Evolutionary conservation across 257 asterid species (phyloP).

Genomic region (Solanum corneliomulleri): DNA sequence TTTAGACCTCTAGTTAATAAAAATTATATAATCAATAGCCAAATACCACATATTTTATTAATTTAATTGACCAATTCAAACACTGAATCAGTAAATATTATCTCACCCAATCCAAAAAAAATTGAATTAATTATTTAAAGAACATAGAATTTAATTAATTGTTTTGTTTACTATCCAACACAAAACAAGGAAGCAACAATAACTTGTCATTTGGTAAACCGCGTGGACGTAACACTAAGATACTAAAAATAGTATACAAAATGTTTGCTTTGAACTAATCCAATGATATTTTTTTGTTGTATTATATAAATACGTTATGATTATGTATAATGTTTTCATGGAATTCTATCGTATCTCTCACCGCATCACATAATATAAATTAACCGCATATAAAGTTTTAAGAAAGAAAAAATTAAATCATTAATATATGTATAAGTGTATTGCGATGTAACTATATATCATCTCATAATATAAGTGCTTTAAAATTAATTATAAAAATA

Average conservation of each 20-base stretch:
- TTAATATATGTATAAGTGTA: background rate
- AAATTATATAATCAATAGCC: background rate
- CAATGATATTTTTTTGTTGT: background rate
- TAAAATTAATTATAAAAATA: too few relatives aligned
- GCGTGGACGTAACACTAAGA: background rate
- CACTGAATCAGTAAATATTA: background rate
- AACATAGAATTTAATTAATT: background rate
- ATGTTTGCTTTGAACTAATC: background rate
- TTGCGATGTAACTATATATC: too few relatives aligned
- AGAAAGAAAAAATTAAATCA: too few relatives aligned
- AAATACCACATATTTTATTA: background rate
- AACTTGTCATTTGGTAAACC: background rate
- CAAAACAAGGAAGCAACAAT: background rate
- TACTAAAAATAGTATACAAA: background rate
- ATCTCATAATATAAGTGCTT: too few relatives aligned
- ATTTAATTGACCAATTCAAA: background rate
- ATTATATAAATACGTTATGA: background rate
- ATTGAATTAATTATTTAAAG: background rate
- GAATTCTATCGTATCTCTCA: background rate
- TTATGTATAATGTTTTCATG: background rate
- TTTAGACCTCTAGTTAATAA: background rate
- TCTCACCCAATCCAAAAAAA: background rate
- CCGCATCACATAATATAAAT: too few relatives aligned
- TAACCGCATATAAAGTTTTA: rapidly evolving
- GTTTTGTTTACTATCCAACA: background rate